Evolutionary conservation across 192 early-diverging fungal species (phyloP).

Genomic region (Lobosporangium transversale): DNA sequence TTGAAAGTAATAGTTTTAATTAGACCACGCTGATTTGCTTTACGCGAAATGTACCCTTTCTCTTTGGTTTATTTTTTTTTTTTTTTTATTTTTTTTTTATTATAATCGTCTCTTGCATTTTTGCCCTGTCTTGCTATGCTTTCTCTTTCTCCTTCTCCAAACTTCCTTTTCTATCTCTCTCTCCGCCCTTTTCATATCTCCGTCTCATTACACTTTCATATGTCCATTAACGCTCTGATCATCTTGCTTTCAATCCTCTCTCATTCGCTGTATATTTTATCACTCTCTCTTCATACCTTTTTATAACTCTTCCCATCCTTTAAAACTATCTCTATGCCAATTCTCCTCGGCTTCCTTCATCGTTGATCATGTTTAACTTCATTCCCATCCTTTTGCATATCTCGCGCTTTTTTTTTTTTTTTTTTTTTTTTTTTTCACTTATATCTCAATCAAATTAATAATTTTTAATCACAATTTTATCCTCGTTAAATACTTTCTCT

Average conservation of each 20-base stretch:
- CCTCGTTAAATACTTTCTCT: not conserved
- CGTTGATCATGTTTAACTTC: constrained; percentile 2
- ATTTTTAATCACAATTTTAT: not conserved
- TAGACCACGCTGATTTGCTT: not conserved
- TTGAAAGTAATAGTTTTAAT: too few relatives aligned
- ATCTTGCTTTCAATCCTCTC: too few relatives aligned
- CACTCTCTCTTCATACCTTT: not conserved
- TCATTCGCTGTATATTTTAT: not conserved
- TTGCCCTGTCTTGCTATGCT: not conserved
- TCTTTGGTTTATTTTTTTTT: not conserved
- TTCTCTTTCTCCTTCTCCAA: not conserved
- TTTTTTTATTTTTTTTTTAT: too few relatives aligned
- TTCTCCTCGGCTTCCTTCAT: not conserved
- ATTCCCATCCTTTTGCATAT: not conserved
- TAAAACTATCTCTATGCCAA: not conserved
- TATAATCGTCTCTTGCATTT: not conserved
- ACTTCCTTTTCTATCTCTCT: not conserved
- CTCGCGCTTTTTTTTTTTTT: not conserved
- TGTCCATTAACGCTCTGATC: too few relatives aligned
- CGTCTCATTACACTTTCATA: not conserved
- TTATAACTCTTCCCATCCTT: constrained; percentile 2
- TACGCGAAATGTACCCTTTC: not conserved
- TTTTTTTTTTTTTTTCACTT: not conserved
- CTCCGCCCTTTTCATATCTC: not conserved
- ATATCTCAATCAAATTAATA: not conserved